Base-by-base conservation (phyloP, 2,329 filamentous ascomycete species). In the Biscogniauxia sp. region DNA sequence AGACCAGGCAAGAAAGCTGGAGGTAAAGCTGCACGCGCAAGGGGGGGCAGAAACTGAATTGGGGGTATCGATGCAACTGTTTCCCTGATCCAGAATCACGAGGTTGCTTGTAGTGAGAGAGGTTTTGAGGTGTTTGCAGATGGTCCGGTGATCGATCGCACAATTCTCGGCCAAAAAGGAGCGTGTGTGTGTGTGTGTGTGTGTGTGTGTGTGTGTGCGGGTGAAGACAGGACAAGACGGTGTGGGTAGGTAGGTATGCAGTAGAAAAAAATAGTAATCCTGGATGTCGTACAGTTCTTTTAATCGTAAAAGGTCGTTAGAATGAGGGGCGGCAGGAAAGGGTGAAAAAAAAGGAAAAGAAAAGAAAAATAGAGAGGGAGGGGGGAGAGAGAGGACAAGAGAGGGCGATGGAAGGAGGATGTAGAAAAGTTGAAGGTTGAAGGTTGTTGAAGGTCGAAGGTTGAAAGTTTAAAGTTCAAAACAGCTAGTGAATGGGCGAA, bases 111-210 rank as follows among this genome's bases (percentile, higher is more conserved):
- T 45, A 6, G 5, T 45, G 17, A n/a, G n/a, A 45, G 37, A n/a
- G 15, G 11, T 17, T 45, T n/a, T 11, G 13, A 45, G 37, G 37
- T n/a, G 15, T 17, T 17, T 17, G 60, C 60, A 60, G 58, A 63
- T 59, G 55, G 58, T 20, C 20, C 45, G 15, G 23, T 50, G 41
- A 53, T 45, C 20, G 28, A 53, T 45, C 28, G 17, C 26, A 51
- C 20, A 56, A 20, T 20, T 51, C 15, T 17, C 6, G 26, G 25
- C 19, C 51, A 32, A 19, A 19, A 19, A n/a, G 17, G 51, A 53
- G 20, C n/a, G 20, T 52, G 20, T 5, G 17, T 17, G 20, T 15
- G 51, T 23, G 20, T 26, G 3, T 20, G 9, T 23, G 20, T n/a
- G 20, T 52, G 20, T 5, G 17, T 4, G 51, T 15, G 51, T 23